These are phyloP conservation scores for Glaciozyma martinii DNA, from an alignment of 768 basidiomycete species.

Conservation along the genomic window DNA sequence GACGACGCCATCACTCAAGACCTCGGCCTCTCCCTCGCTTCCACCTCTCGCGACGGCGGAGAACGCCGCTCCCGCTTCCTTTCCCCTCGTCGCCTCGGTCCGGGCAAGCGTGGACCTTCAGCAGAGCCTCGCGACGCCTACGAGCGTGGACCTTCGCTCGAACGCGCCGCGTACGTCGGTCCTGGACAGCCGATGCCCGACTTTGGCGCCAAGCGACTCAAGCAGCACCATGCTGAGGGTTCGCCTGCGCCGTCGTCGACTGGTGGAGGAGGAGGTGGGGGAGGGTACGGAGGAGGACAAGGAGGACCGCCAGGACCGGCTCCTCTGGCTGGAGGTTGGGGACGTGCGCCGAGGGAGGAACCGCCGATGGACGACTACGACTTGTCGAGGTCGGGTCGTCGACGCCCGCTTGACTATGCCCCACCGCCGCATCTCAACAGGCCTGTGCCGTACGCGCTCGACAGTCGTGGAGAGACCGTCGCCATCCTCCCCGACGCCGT, in stretches of 20 bases:
- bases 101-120: conserved; percentile 30
- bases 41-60: conserved; percentile 2
- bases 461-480: conserved; percentile 34
- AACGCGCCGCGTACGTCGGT: background rate
- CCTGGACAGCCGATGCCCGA: background rate
- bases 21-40: conserved; percentile 53
- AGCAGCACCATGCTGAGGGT: conserved; percentile 1
- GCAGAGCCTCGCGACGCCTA: background rate
- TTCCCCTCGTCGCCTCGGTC: conserved; percentile 3
- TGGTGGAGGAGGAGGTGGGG: background rate
- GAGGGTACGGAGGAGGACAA: background rate
- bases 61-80: conserved; percentile 10
- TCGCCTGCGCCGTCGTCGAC: conserved; percentile 5
- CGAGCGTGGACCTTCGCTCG: conserved; percentile 1
- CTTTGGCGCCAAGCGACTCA: background rate
- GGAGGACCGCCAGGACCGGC: background rate
- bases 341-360: background rate
- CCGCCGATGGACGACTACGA: background rate
- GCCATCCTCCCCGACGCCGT: conserved; percentile 46
- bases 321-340: background rate
- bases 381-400: background rate
- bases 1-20: conserved; percentile 85
- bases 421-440: conserved; percentile 31
- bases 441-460: conserved; percentile 44
- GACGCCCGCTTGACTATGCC: background rate